These are phyloP conservation scores for Tricholoma bakamatsutake DNA, from an alignment of 768 basidiomycete species.

Conservation along the genomic window DNA sequence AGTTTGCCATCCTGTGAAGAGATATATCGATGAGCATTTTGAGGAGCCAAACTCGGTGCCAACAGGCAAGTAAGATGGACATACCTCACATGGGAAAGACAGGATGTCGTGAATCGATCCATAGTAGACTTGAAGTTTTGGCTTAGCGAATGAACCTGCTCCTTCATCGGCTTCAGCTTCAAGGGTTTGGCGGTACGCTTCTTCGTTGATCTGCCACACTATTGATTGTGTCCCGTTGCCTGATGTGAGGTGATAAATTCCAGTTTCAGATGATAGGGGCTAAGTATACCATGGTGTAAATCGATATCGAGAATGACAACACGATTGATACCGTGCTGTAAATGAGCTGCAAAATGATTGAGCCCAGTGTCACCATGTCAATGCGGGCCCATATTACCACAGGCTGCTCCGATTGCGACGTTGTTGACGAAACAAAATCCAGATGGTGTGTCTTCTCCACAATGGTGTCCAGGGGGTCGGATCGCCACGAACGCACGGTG, in stretches of 20 bases:
- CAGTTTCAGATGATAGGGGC: constrained; percentile 5
- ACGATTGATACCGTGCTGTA: constrained; percentile 71
- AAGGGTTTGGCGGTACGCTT: constrained; percentile 65
- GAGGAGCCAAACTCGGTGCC: neutral
- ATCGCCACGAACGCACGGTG: constrained; percentile 74
- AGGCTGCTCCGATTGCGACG: constrained; percentile 83
- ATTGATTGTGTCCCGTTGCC: constrained; percentile 95
- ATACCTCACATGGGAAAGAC: constrained; percentile 87
- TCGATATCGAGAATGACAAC: constrained; percentile 91
- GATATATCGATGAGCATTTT: neutral
- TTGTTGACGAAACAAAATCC: constrained; percentile 98
- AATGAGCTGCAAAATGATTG: constrained; percentile 54
- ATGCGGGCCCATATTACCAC: constrained; percentile 53
- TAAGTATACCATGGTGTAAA: constrained; percentile 69
- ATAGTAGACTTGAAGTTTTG: constrained; percentile 69
- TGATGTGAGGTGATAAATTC: constrained; percentile 16
- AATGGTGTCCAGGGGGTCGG: constrained; percentile 92
- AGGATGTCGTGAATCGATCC: constrained; percentile 93
- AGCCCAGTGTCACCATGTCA: neutral
- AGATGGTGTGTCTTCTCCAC: constrained; percentile 81
- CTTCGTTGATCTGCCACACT: constrained; percentile 87
- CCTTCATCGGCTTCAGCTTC: constrained; percentile 39
- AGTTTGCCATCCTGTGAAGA: constrained; percentile 68
- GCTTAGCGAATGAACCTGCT: constrained; percentile 22
- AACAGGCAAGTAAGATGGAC: constrained; percentile 4